Percentiles rank a stretch among this genome's conserved stretches.
phyloP scores from a whole-genome alignment of 768 basidiomycete genomes.

The Porpolomopsis calyptriformis region DNA sequence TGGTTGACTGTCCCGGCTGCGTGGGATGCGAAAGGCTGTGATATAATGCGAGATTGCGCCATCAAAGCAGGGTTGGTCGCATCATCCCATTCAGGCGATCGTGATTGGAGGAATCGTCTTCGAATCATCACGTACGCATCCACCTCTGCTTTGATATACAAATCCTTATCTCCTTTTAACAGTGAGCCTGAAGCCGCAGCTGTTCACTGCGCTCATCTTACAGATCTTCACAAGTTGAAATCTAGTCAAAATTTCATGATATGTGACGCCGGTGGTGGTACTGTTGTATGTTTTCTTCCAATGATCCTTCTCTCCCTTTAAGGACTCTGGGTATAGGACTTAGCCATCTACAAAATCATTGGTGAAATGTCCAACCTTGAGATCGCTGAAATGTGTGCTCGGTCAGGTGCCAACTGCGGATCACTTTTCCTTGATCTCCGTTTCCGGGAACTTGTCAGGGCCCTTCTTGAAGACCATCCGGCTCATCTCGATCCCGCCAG shows the following conservation, averaged over 20 bases:
- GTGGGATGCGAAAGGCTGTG: slow-evolving; percentile 80
- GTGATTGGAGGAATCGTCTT: slow-evolving; percentile 68
- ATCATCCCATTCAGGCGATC: slow-evolving; percentile 57
- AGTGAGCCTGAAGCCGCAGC: slow-evolving; percentile 74
- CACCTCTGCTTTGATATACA: slow-evolving; percentile 3
- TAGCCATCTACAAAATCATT: slow-evolving; percentile 66
- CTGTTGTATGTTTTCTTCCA: slow-evolving; percentile 6
- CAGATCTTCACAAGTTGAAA: slow-evolving; percentile 67
- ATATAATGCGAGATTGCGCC: slow-evolving; percentile 78
- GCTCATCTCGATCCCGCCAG: slow-evolving; percentile 75
- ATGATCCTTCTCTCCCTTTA: slow-evolving; percentile 16
- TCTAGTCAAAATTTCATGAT: slow-evolving; percentile 83
- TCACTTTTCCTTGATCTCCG: slow-evolving; percentile 81
- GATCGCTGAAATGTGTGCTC: slow-evolving; percentile 83
- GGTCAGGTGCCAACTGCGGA: slow-evolving; percentile 81
- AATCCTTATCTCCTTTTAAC: slow-evolving; percentile 6
- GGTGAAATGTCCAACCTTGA: slow-evolving; percentile 75
- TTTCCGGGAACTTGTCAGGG: slow-evolving; percentile 70
- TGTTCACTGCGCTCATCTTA: slow-evolving; percentile 76
- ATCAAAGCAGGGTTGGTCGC: slow-evolving; percentile 73
- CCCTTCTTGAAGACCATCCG: slow-evolving; percentile 71
- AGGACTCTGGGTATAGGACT: slow-evolving; percentile 13
- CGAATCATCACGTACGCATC: slow-evolving; percentile 62
- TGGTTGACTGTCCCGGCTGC: slow-evolving; percentile 85
- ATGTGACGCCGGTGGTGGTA: slow-evolving; percentile 77